Percentiles rank a stretch among this genome's conserved stretches.
These are phyloP conservation scores for Xylaria telfairii DNA, from an alignment of 495 filamentous ascomycete genomes.

Conservation along the genomic window DNA sequence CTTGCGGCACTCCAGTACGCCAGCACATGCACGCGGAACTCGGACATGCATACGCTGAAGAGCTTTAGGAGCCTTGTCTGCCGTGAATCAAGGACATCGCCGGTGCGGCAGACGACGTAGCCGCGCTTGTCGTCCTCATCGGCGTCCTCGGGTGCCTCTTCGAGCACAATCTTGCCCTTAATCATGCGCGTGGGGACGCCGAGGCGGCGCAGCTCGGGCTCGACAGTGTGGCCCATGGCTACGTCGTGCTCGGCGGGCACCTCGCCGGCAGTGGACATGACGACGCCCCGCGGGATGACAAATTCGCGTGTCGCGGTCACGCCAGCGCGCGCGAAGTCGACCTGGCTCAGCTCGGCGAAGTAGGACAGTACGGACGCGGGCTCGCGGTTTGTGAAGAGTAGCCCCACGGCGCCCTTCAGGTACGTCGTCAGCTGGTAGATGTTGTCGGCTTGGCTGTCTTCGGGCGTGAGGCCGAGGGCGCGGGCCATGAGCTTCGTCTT, in stretches of 20 bases:
- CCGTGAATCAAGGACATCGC: conserved; percentile 80
- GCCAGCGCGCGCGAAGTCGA: conserved; percentile 91
- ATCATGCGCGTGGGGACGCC: conserved; percentile 86
- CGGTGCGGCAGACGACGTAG: conserved; percentile 80
- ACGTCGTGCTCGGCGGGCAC: conserved; percentile 81
- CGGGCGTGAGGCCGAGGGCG: conserved; percentile 77
- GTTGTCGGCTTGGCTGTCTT: conserved; percentile 77
- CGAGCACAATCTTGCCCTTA: conserved; percentile 85
- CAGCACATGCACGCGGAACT: conserved; percentile 81
- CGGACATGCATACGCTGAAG: conserved; percentile 85
- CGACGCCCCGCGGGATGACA: conserved; percentile 74
- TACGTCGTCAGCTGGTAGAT: conserved; percentile 71
- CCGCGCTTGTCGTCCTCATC: conserved; percentile 38
- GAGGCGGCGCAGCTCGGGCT: conserved; percentile 84
- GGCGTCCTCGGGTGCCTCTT: conserved; percentile 55
- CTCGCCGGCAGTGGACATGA: conserved; percentile 79
- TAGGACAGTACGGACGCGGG: conserved; percentile 67
- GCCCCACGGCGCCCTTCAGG: conserved; percentile 81
- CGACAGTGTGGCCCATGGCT: conserved; percentile 81
- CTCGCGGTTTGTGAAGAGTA: conserved; percentile 83
- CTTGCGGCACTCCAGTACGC: conserved; percentile 73
- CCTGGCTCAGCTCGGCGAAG: conserved; percentile 65
- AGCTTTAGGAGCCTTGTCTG: conserved; percentile 94
- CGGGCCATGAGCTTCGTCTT: conserved; percentile 98
- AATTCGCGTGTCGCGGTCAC: conserved; percentile 74